phyloP scores from a whole-genome alignment of 2,329 filamentous ascomycete species.

The Exophiala calicioides region DNA sequence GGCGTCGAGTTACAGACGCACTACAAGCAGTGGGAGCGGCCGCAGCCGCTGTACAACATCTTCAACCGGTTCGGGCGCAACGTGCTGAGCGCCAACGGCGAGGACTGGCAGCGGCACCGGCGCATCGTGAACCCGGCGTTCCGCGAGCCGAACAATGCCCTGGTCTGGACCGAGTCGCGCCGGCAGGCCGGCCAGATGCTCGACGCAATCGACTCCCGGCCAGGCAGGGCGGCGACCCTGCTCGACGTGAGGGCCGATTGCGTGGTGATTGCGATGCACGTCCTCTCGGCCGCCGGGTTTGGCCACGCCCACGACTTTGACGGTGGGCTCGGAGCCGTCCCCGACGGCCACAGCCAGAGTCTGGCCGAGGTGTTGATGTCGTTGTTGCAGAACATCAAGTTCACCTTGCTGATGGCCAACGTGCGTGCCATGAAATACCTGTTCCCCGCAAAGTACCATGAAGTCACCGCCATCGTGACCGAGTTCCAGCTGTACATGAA shows the following conservation, averaged over 20 bases:
- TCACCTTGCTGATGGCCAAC: too few relatives aligned
- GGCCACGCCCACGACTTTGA: slow-evolving; percentile 32
- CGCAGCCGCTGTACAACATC: slow-evolving; percentile 16
- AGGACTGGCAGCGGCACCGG: slow-evolving; percentile 47
- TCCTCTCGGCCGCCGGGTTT: slow-evolving; percentile 42
- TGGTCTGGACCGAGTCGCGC: slow-evolving; percentile 43
- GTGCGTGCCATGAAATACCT: too few relatives aligned
- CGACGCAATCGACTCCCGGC: slow-evolving; percentile 1
- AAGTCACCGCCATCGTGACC: too few relatives aligned
- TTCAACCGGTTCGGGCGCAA: slow-evolving; percentile 23
- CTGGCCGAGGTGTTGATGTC: too few relatives aligned
- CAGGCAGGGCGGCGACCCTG: background rate
- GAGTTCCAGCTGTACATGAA: too few relatives aligned
- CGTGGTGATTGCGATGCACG: slow-evolving; percentile 39
- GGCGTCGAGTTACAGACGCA: slow-evolving; percentile 16
- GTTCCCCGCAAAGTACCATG: too few relatives aligned
- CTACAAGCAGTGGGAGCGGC: slow-evolving; percentile 22
- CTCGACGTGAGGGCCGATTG: slow-evolving; percentile 36
- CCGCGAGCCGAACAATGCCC: slow-evolving; percentile 44
- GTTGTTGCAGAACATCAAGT: too few relatives aligned
- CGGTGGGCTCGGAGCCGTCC: slow-evolving; percentile 13
- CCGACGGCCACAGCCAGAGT: slow-evolving; percentile 9
- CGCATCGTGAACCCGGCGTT: slow-evolving; percentile 46
- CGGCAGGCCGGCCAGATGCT: slow-evolving; percentile 38
- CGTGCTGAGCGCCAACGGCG: slow-evolving; percentile 25